Evolutionary conservation across 2,329 filamentous ascomycete species (phyloP).

Genomic region (Mycocentrospora acerina): DNA sequence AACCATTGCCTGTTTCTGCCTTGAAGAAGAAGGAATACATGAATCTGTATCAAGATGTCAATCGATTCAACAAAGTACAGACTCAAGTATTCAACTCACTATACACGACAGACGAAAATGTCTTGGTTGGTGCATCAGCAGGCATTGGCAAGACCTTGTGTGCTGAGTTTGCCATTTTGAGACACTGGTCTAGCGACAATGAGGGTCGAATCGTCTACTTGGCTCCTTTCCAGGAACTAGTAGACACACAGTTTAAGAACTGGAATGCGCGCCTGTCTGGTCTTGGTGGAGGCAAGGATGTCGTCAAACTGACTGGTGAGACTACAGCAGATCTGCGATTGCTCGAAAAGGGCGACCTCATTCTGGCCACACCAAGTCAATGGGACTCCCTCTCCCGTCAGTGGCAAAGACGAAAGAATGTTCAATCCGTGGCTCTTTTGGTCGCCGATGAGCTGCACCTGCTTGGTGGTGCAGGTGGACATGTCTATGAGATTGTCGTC

Average conservation of each 20-base stretch:
- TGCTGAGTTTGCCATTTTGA: conserved; percentile 88
- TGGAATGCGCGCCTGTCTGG: conserved; percentile 78
- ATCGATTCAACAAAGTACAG: conserved; percentile 94
- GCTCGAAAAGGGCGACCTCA: conserved; percentile 81
- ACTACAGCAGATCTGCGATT: conserved; percentile 87
- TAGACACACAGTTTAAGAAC: conserved; percentile 78
- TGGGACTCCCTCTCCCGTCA: conserved; percentile 96
- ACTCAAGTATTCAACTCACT: conserved; percentile 96
- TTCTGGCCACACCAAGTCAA: conserved; percentile 88
- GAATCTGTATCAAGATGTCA: conserved; percentile 78
- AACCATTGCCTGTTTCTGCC: conserved; percentile 84
- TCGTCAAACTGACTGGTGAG: conserved; percentile 92
- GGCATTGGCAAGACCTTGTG: conserved; percentile 97
- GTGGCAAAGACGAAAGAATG: conserved; percentile 95
- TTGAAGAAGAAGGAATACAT: conserved; percentile 84
- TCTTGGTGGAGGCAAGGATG: conserved; percentile 79
- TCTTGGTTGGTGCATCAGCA: conserved; percentile 88
- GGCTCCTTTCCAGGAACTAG: conserved; percentile 89
- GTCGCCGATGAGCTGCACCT: conserved; percentile 96
- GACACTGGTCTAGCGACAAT: conserved; percentile 76
- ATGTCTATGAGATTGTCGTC: conserved; percentile 94
- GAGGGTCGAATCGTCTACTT: conserved; percentile 86
- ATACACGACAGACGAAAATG: conserved; percentile 88
- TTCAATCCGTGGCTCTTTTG: conserved; percentile 85
- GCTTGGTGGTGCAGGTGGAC: conserved; percentile 81